These are phyloP conservation scores for Erysimum pusillum DNA, from an alignment of 441 rosid species.

Conservation along the genomic window DNA sequence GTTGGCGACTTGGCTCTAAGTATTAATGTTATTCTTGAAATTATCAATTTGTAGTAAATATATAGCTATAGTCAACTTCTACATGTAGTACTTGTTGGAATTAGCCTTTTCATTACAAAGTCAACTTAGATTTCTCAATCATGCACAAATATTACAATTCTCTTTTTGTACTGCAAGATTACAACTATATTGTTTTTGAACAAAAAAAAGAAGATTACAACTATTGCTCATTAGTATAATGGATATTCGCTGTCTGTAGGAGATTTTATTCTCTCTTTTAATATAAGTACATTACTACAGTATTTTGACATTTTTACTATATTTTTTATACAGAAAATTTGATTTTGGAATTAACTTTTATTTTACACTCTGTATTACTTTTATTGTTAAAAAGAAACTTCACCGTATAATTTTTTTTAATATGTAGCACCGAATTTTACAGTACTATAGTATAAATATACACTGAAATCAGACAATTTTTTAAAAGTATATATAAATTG, in stretches of 20 bases:
- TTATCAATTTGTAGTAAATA: constrained; percentile 34
- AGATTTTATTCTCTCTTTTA: background rate
- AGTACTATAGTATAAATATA: no score
- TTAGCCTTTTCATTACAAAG: constrained; percentile 33
- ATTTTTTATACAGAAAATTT: background rate
- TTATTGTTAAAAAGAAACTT: background rate
- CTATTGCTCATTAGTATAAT: constrained; percentile 19
- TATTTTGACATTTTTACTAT: background rate
- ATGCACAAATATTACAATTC: constrained; percentile 27
- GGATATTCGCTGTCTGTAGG: constrained; percentile 20
- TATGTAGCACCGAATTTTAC: no score
- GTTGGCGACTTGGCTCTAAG: background rate
- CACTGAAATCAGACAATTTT: no score
- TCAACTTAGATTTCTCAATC: constrained; percentile 49
- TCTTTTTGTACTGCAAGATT: background rate
- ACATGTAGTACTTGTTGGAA: constrained; percentile 40
- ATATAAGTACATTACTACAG: background rate
- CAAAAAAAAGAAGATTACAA: background rate
- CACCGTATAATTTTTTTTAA: no score
- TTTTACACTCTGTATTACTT: background rate
- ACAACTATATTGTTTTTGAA: background rate
- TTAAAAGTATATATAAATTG: no score
- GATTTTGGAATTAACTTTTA: background rate
- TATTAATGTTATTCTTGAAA: constrained; percentile 22
- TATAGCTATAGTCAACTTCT: constrained; percentile 34